Percentiles rank a stretch among this genome's conserved stretches.
phyloP scores from a whole-genome alignment of 169 alveolate genomes.

The Plasmodium cynomolgi region DNA sequence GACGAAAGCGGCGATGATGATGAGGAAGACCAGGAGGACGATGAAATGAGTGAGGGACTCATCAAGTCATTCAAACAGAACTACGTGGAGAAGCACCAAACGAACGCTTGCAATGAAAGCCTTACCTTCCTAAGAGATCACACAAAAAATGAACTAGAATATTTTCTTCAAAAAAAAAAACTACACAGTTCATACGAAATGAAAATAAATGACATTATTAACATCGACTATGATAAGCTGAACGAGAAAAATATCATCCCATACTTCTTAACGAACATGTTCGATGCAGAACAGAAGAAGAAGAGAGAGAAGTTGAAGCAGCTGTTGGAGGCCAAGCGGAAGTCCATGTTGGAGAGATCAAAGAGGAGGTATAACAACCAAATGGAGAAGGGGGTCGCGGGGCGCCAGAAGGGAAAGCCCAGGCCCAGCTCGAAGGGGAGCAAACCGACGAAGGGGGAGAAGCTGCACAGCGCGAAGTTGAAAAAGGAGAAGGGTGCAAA shows the following conservation, averaged over 20 bases:
- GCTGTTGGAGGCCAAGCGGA: slow-evolving; percentile 22
- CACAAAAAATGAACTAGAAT: slow-evolving; percentile 45
- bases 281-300: slow-evolving; percentile 52
- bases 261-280: slow-evolving; percentile 40
- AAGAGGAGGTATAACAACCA: slow-evolving; percentile 8
- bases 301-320: slow-evolving; percentile 54
- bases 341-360: slow-evolving; percentile 12
- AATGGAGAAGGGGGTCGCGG: background rate
- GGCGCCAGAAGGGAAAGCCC: background rate
- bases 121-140: slow-evolving; percentile 29
- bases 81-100: slow-evolving; percentile 50
- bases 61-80: slow-evolving; percentile 12
- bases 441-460: background rate
- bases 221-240: slow-evolving; percentile 57
- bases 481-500: slow-evolving; percentile 1
- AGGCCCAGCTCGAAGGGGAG: background rate
- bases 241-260: slow-evolving; percentile 71
- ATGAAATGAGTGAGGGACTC: slow-evolving; percentile 14
- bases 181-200: slow-evolving; percentile 38
- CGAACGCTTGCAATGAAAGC: slow-evolving; percentile 6
- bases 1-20: background rate
- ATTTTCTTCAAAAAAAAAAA: slow-evolving; percentile 40
- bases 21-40: slow-evolving; percentile 6
- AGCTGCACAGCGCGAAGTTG: background rate
- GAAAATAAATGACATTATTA: slow-evolving; percentile 57